Base-by-base conservation (phyloP, 306 rosid species). In the Prunus kanzakura region DNA sequence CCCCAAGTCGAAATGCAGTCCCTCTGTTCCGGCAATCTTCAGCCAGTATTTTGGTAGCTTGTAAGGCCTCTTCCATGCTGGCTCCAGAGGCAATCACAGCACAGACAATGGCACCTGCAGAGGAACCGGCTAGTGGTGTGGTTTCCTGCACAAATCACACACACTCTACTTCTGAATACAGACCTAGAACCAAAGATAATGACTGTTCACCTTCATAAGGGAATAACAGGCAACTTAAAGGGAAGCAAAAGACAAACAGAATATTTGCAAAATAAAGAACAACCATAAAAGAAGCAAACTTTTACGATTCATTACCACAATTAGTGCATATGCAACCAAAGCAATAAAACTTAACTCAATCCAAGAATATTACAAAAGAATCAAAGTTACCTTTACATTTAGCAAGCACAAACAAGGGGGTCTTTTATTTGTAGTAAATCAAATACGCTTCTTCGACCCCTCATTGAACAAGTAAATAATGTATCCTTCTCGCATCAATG, bases 1-100 rank as follows among this genome's bases (percentile, higher is more conserved):
- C 98, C 93, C 98, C 98, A 66, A 94, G 89, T 61, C 97, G 93
- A 88, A 94, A 94, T 6, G 96, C 98, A 65, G 98, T 94, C 73
- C 98, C 98, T 22, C 84, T 73, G 67, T 43, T 89, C 80, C 98
- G 85, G 78, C 98, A 94, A 90, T 94, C 96, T 50, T 88, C 92
- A 66, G 97, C 97, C 80, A 92, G 85, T 70, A 90, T n/a, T 89
- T 94, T 92, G 73, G 97, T 94, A 54, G 89, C 98, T 56, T 16
- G 45, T 83, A 92, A 67, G 58, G 91, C 96, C 76, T 92, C 97
- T 85, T 87, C 86, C 97, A 95, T 95, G 64, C 88, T 89, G 35
- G 93, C 92, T 75, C 98, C 97, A 2, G 96, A 95, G 23, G 97
- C 97, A 86, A 95, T 74, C 69, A 90, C 96, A 15, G 97, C 98